Conservation (phyloP, 2,329 filamentous ascomycete species). For the Fusarium clavum region DNA sequence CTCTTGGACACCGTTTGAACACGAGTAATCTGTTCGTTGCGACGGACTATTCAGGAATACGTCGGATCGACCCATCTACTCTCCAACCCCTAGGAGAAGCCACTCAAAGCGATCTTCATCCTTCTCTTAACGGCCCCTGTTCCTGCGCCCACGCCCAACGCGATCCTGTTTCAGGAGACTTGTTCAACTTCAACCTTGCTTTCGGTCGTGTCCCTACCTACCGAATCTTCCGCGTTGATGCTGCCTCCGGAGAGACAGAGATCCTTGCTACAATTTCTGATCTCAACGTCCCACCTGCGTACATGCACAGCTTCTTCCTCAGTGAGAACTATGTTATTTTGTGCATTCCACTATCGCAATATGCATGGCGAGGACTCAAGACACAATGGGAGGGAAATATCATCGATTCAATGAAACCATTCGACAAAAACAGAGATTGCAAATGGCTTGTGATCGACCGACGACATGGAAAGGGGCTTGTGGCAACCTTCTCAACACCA, state of each 20-base stretch:
- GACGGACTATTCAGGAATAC: constrained; percentile 68
- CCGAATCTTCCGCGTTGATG: constrained; percentile 74
- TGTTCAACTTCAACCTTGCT: constrained; percentile 86
- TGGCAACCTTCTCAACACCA: constrained; percentile 74
- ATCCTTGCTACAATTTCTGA: constrained; percentile 75
- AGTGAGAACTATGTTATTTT: constrained; percentile 77
- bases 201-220: constrained; percentile 70
- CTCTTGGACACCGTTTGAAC: constrained; percentile 52
- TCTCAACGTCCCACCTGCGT: constrained; percentile 67
- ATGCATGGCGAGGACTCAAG: constrained; percentile 66
- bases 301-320: constrained; percentile 86
- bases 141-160: constrained; percentile 78
- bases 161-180: constrained; percentile 78
- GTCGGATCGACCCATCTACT: constrained; percentile 75
- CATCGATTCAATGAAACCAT: constrained; percentile 73
- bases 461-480: constrained; percentile 67
- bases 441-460: constrained; percentile 83
- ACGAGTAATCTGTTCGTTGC: constrained; percentile 63
- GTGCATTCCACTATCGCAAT: constrained; percentile 76
- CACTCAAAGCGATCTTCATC: constrained; percentile 71
- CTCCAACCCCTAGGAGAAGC: constrained; percentile 77
- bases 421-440: constrained; percentile 66
- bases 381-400: constrained; percentile 75
- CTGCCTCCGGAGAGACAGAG: constrained; percentile 71
- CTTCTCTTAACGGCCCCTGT: constrained; percentile 73